Percentiles rank a stretch among this genome's conserved stretches.
These are phyloP conservation scores for Escallonia rubra DNA, from an alignment of 129 eudicot genomes.

Conservation along the genomic window DNA sequence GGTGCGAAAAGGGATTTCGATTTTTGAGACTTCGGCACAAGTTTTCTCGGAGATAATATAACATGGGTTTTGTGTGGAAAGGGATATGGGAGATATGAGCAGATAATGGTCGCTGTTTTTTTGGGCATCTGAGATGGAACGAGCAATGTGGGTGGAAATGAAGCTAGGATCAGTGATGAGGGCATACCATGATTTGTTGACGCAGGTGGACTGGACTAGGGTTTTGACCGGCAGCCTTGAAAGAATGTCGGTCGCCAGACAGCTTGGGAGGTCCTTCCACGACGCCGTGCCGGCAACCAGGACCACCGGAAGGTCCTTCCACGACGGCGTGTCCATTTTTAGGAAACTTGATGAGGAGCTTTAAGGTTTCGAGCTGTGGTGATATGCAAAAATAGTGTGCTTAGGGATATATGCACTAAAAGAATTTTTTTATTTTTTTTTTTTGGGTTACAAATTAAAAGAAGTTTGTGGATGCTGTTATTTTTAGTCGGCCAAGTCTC, in stretches of 20 bases:
- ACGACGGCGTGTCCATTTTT: not conserved
- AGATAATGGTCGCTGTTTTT: not conserved
- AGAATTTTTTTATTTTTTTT: too few relatives aligned
- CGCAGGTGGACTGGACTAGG: not conserved
- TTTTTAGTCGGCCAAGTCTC: too few relatives aligned
- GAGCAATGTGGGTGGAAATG: constrained; percentile 5
- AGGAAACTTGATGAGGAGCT: too few relatives aligned
- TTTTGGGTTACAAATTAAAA: too few relatives aligned
- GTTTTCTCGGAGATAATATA: not conserved
- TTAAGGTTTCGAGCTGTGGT: too few relatives aligned
- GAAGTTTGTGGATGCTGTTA: too few relatives aligned
- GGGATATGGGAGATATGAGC: not conserved
- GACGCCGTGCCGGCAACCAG: not conserved
- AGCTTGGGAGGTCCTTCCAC: not conserved
- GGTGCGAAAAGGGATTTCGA: not conserved
- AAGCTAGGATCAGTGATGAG: constrained; percentile 3
- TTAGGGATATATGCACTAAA: too few relatives aligned
- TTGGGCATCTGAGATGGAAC: not conserved
- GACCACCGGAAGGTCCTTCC: not conserved
- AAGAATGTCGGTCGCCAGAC: not conserved
- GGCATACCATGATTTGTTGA: constrained; percentile 13
- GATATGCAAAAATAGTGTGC: too few relatives aligned
- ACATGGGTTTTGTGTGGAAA: not conserved
- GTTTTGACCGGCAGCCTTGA: constrained; percentile 10
- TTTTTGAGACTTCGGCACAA: not conserved